Evolutionary conservation across 163 green algal genomes (phyloP), one percentile per base, ranked within the genome.

Genomic region (Chlorella variabilis): DNA sequence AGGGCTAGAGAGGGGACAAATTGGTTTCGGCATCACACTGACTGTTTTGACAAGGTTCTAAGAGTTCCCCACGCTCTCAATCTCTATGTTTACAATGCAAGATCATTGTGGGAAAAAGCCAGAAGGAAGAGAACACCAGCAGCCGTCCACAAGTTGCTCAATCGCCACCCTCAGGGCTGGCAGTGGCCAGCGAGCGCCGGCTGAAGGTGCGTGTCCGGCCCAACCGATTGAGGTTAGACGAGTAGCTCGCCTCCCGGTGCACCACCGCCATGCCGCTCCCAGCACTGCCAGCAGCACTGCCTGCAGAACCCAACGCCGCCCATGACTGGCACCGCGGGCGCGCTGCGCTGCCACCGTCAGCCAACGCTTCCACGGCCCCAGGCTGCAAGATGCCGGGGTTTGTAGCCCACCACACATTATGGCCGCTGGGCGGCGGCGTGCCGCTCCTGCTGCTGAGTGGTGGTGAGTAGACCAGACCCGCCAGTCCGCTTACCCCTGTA

Each of bases 161-260:
- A 9, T 63, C 54, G 18, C 54, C 54, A 63, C 8, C 54, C 54
- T 38, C n/a, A 20, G 17, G 15, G 34, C 33, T n/a, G 9, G 15
- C n/a, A 5, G 63, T 20, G 6, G 34, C 4, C 13, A 48, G 15
- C 21, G 70, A 77, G 31, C 70, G 70, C 20, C 70, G 48, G 48
- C 70, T 77, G 42, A 41, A 75, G 41, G 41, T 59, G 48, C 70
- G 48, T 3, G 70, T 48, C 13, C 48, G 33, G 31, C 48, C 70
- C 31, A 77, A 48, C 18, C 70, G 45, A 59, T 77, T 66, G 29
- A 77, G 70, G 8, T 77, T 63, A 5, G 68, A 74, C 1, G 41
- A 36, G 48, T 77, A 65, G 48, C 48, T 77, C 15, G 31, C 21
- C 20, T 77, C 48, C 2, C 48, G 48, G 4, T n/a, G 66, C 39